These are phyloP conservation scores for Hymenoscyphus infarciens DNA, from an alignment of 2,329 filamentous ascomycete genomes.

Conservation along the genomic window DNA sequence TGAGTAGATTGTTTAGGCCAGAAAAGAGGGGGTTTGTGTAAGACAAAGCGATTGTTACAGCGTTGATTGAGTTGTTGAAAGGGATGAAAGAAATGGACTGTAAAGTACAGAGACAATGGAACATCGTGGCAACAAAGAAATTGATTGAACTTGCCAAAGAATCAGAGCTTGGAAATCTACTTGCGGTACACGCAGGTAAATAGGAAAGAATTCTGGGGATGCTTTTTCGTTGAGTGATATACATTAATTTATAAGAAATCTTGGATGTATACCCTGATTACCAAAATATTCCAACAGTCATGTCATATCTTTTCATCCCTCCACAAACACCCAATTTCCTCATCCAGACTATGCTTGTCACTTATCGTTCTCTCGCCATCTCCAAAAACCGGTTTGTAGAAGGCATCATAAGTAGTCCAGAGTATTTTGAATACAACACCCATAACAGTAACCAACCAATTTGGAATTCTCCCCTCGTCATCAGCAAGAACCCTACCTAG, in stretches of 20 bases:
- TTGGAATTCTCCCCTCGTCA: constrained; percentile 63
- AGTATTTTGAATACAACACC: constrained; percentile 51
- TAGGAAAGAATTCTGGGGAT: too few relatives aligned
- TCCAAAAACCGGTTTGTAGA: constrained; percentile 69
- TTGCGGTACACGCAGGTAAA: too few relatives aligned
- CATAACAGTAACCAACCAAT: constrained; percentile 57
- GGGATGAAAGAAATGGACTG: too few relatives aligned
- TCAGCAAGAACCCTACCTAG: constrained; percentile 53
- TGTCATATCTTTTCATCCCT: too few relatives aligned
- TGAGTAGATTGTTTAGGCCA: neutral
- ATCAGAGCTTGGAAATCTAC: too few relatives aligned
- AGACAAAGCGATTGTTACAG: neutral
- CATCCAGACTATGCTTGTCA: constrained; percentile 6
- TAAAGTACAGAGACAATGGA: too few relatives aligned
- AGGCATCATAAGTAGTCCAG: constrained; percentile 62
- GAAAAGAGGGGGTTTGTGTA: neutral
- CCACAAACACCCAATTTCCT: constrained; percentile 9
- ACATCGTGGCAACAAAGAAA: too few relatives aligned
- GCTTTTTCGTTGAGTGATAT: too few relatives aligned
- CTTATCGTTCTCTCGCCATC: constrained; percentile 70
- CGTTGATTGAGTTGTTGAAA: neutral
- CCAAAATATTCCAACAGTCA: too few relatives aligned
- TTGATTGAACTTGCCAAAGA: too few relatives aligned
- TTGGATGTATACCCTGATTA: too few relatives aligned
- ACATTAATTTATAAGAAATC: too few relatives aligned